These are phyloP conservation scores for Capsella rubella DNA, from an alignment of 441 rosid genomes.

Conservation along the genomic window DNA sequence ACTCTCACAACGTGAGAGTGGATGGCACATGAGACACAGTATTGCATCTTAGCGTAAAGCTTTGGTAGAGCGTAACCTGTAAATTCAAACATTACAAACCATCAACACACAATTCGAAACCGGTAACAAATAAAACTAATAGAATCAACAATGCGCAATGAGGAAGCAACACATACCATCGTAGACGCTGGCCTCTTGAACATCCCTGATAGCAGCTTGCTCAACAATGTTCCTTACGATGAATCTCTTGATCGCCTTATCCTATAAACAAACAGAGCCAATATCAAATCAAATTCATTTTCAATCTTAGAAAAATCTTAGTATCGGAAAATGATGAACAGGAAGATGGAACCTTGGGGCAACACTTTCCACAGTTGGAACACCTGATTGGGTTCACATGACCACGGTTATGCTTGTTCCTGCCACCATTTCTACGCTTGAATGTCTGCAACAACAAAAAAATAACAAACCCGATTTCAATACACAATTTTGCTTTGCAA, in stretches of 20 bases:
- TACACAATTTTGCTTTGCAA: not conserved
- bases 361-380: slow-evolving; percentile 97
- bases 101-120: not conserved
- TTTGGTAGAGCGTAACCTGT: slow-evolving; percentile 85
- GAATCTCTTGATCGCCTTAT: slow-evolving; percentile 93
- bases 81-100: not conserved
- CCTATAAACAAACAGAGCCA: slow-evolving; percentile 43
- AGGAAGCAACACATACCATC: slow-evolving; percentile 52
- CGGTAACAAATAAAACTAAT: too few relatives aligned
- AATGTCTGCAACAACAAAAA: slow-evolving; percentile 58
- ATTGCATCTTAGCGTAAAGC: slow-evolving; percentile 87
- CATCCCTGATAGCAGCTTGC: slow-evolving; percentile 95
- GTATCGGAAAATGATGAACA: not conserved
- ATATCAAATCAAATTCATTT: not conserved
- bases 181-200: slow-evolving; percentile 90
- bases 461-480: not conserved
- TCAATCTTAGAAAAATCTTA: not conserved
- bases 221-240: slow-evolving; percentile 95
- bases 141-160: not conserved
- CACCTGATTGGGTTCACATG: slow-evolving; percentile 94
- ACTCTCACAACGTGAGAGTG: slow-evolving; percentile 96
- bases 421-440: slow-evolving; percentile 95
- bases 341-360: slow-evolving; percentile 70
- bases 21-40: slow-evolving; percentile 90
- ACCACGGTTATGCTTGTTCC: slow-evolving; percentile 98